A percentile compares a stretch with the other conserved stretches of the same genome.
Conservation (phyloP, 2,329 filamentous ascomycete species). For the Nigrospora oryzae region DNA sequence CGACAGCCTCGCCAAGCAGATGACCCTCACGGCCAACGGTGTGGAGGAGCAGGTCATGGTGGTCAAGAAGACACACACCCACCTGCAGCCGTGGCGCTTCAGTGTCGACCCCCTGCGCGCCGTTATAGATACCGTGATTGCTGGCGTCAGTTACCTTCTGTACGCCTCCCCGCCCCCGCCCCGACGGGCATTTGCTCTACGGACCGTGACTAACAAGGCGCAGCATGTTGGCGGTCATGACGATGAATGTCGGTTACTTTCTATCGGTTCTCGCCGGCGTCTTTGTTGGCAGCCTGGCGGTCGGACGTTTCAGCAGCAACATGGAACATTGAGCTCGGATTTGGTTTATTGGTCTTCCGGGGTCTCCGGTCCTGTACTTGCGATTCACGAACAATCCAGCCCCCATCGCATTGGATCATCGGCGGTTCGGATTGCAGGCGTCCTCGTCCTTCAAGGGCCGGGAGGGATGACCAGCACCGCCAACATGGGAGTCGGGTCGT, state of each 20-base stretch:
- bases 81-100: conserved; percentile 66
- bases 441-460: too few species aligned
- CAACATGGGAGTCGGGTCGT: too few species aligned
- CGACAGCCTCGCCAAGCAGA: conserved; percentile 55
- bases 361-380: too few species aligned
- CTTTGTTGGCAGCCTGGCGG: conserved; percentile 77
- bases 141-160: conserved; percentile 22
- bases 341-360: too few species aligned
- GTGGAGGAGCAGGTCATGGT: conserved; percentile 74
- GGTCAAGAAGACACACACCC: conserved; percentile 47
- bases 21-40: conserved; percentile 65
- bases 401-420: too few species aligned
- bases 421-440: too few species aligned
- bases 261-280: conserved; percentile 27
- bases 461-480: too few species aligned
- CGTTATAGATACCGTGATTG: conserved; percentile 18
- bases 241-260: conserved; percentile 23
- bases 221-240: conserved; percentile 25
- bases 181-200: too few species aligned
- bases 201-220: too few species aligned
- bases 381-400: too few species aligned
- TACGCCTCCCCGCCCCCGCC: conserved; percentile 7
- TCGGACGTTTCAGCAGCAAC: conserved; percentile 58
- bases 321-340: conserved; percentile 35
- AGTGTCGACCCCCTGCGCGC: conserved; percentile 46